Conservation (phyloP, 1,284 basidiomycete genomes). For the Leccinum angustisporum region DNA sequence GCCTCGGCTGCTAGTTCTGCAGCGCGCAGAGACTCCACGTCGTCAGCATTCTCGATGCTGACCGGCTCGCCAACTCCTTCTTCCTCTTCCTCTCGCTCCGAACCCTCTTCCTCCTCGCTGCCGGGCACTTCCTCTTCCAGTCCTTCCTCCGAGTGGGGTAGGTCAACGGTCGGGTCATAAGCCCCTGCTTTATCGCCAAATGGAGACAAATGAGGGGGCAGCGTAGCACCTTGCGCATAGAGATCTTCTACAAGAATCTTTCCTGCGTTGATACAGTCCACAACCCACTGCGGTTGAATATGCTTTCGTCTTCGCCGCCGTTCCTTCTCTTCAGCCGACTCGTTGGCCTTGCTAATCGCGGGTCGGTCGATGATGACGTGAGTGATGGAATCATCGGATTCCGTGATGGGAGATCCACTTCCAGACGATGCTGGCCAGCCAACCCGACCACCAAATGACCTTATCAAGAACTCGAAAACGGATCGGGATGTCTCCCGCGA, state of each 20-base stretch:
- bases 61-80: conserved; percentile 33
- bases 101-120: conserved; percentile 41
- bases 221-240: conserved; percentile 83
- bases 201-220: conserved; percentile 96
- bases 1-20: conserved; percentile 95
- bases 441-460: conserved; percentile 87
- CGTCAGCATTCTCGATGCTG: conserved; percentile 54
- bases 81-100: conserved; percentile 36
- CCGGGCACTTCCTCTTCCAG: conserved; percentile 38
- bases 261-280: conserved; percentile 91
- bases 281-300: conserved; percentile 98
- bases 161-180: conserved; percentile 64
- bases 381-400: conserved; percentile 81
- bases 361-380: conserved; percentile 97
- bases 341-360: conserved; percentile 45
- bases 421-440: conserved; percentile 90
- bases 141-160: conserved; percentile 38
- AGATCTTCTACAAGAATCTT: conserved; percentile 84
- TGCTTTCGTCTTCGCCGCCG: conserved; percentile 75
- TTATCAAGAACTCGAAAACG: conserved; percentile 94
- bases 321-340: conserved; percentile 62
- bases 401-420: conserved; percentile 76
- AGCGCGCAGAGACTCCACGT: conserved; percentile 75
- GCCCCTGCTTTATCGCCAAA: conserved; percentile 85
- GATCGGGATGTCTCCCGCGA: conserved; percentile 92